A percentile compares a stretch with the other conserved stretches of the same genome.
Evolutionary conservation across 257 asterid species (phyloP).

Genomic region (Rhazya stricta): DNA sequence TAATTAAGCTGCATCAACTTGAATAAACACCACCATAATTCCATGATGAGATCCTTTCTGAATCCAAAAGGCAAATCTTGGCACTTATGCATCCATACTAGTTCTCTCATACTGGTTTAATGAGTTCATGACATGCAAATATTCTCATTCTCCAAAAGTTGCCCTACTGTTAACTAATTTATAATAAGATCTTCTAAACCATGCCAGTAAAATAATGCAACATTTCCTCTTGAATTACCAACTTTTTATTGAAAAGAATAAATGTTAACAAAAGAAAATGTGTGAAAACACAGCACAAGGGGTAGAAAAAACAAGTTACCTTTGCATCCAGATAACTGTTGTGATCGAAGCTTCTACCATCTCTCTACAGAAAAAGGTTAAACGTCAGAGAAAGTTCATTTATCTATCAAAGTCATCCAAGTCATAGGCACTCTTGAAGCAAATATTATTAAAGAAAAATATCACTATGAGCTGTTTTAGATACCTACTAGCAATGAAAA

Average conservation of each 20-base stretch:
- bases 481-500: neutral
- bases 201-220: neutral
- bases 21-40: neutral
- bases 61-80: neutral
- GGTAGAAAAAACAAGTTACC: constrained; percentile 35
- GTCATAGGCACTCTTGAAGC: neutral
- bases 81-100: neutral
- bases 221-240: neutral
- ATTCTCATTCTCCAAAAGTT: neutral
- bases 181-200: neutral
- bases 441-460: neutral
- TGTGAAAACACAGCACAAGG: neutral
- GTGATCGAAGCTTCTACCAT: constrained; percentile 69
- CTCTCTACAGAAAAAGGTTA: constrained; percentile 58
- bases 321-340: constrained; percentile 76
- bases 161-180: no score
- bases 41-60: neutral
- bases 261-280: neutral
- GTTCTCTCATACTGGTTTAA: neutral
- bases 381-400: constrained; percentile 6
- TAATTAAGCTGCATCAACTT: neutral
- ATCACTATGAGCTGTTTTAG: neutral
- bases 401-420: neutral
- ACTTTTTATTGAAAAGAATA: neutral
- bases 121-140: neutral